Conservation (phyloP, 495 filamentous ascomycete species). For the Xylaria grammica region DNA sequence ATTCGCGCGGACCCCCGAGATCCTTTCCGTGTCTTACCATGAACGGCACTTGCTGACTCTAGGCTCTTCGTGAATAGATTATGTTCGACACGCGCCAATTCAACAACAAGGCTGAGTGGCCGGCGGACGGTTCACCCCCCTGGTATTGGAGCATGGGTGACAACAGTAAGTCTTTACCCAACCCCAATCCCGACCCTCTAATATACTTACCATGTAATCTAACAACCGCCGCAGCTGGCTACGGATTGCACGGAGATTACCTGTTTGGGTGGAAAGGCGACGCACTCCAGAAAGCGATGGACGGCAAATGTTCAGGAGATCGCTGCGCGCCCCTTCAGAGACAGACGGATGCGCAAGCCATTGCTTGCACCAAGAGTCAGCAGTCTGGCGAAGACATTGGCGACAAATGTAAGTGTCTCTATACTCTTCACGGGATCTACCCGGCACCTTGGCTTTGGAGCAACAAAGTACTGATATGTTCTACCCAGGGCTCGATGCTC, state of each 20-base stretch:
- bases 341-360: conserved; percentile 41
- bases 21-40: too few relatives aligned
- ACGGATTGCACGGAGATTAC: conserved; percentile 57
- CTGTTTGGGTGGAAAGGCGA: conserved; percentile 59
- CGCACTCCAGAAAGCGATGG: conserved; percentile 54
- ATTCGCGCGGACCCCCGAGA: too few relatives aligned
- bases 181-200: background rate
- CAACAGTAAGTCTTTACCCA: conserved; percentile 22
- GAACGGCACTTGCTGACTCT: too few relatives aligned
- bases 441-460: background rate
- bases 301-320: conserved; percentile 49
- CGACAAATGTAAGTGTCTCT: conserved; percentile 32
- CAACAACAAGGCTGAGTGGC: conserved; percentile 51
- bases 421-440: background rate
- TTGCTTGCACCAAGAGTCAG: conserved; percentile 44
- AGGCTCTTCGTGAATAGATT: too few relatives aligned
- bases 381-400: conserved; percentile 40
- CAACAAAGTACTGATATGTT: conserved; percentile 20
- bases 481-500: conserved; percentile 27
- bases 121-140: conserved; percentile 47
- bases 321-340: conserved; percentile 45
- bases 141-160: conserved; percentile 58
- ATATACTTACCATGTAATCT: background rate
- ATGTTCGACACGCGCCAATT: conserved; percentile 55
- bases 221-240: too few relatives aligned